phyloP scores from a whole-genome alignment of 371 early-diverging fungal genomes.

The Blyttiomyces sp. region DNA sequence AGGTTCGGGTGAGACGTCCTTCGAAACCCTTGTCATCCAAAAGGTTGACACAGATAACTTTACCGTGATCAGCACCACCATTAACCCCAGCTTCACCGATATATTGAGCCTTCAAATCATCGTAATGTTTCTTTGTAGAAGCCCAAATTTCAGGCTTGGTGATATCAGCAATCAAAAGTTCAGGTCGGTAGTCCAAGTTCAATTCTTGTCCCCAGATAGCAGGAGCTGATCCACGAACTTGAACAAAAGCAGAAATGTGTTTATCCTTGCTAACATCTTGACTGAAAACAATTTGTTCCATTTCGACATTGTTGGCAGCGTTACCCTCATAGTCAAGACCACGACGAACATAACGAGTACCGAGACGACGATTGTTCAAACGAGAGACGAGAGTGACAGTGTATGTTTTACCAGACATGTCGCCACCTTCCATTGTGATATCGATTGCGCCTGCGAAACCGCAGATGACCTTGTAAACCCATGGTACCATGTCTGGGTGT shows the following conservation, averaged over 20 bases:
- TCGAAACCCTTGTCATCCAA: constrained; percentile 48
- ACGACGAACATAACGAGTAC: constrained; percentile 57
- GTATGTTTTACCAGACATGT: constrained; percentile 16
- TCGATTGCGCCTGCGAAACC: constrained; percentile 49
- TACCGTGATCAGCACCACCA: constrained; percentile 24
- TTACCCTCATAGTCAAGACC: constrained; percentile 58
- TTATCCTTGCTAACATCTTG: constrained; percentile 32
- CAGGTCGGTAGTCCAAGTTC: constrained; percentile 54
- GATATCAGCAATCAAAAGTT: constrained; percentile 35
- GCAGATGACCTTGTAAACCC: constrained; percentile 42
- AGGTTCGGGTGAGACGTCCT: constrained; percentile 36
- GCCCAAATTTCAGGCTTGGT: constrained; percentile 34
- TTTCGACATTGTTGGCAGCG: constrained; percentile 64
- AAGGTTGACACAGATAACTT: constrained; percentile 49
- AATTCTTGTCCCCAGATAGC: constrained; percentile 62
- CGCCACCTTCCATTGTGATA: constrained; percentile 11
- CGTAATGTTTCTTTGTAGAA: constrained; percentile 36
- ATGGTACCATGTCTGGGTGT: constrained; percentile 21
- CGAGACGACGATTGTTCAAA: constrained; percentile 51
- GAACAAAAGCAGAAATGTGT: constrained; percentile 42
- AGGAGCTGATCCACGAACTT: constrained; percentile 64
- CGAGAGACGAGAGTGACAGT: constrained; percentile 54
- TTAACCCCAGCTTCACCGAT: constrained; percentile 7
- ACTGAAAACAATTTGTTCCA: constrained; percentile 58
- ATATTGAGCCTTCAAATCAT: constrained; percentile 28